Evolutionary conservation across 805 yeast species (phyloP), one percentile per base, ranked within the genome.

Genomic region (Pichia nanzhaoensis): DNA sequence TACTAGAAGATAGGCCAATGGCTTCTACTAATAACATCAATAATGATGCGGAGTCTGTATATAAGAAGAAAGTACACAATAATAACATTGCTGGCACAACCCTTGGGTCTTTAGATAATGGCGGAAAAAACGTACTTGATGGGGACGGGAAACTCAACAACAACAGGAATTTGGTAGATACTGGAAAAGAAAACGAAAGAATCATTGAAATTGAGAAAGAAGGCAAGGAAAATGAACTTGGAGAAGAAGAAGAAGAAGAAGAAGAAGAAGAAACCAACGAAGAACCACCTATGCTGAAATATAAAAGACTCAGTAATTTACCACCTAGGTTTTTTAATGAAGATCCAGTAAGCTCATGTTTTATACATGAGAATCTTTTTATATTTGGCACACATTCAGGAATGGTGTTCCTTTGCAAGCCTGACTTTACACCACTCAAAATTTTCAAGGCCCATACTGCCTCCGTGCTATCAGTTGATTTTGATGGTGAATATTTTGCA

Each of bases 351-450:
- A 86, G 97, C 2, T 66, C 88, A 0, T 77, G 84, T 49, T 65
- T 70, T 16, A 75, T 84, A 46, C 73, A 74, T 44, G 84, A 81
- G 3, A 61, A 69, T 1, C 70, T 82, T 32, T 77, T 83, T 49
- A 78, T 84, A 10, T 85, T 88, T 67, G 98, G 95, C 1, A 87
- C 97, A 0, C 96, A 93, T 53, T 78, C 93, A 0, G 98, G 98
- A 0, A 64, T 85, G 2, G 62, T 91, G 1, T 89, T 86, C 53
- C 63, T 91, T 14, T 73, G 85, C 1, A 68, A 69, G 9, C 72
- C 87, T 0, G 78, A 79, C 32, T 73, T 84, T 51, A 64, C 73
- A 6, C 63, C 82, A 0, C 66, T 89, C 1, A 71, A 95, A 33
- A 82, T 96, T 0, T 74, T 86, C 49, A 77, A 87, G 53, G 89